A percentile compares a stretch with the other conserved stretches of the same genome.
Evolutionary conservation across 306 rosid genomes (phyloP).

Genomic region (Rosa rugosa): DNA sequence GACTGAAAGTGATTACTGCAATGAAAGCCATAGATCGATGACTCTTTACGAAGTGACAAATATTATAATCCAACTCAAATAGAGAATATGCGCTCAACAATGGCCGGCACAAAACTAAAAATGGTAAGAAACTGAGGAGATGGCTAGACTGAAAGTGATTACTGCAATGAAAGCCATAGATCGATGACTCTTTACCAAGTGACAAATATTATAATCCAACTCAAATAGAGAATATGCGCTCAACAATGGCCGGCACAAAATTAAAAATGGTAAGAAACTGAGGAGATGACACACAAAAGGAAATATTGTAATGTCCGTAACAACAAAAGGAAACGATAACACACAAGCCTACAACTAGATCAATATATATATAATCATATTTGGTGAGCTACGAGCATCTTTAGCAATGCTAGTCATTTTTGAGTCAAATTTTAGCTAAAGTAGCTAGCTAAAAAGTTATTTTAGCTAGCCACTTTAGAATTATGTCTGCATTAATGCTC

Average conservation of each 20-base stretch:
- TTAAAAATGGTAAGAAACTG: neutral
- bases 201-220: neutral
- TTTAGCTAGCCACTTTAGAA: too few relatives aligned
- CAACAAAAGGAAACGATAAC: neutral
- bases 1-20: neutral
- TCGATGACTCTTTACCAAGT: neutral
- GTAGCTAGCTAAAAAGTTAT: too few relatives aligned
- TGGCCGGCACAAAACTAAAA: neutral
- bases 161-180: conserved; percentile 25
- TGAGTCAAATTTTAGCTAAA: too few relatives aligned
- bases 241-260: conserved; percentile 1
- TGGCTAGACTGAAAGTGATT: neutral
- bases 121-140: neutral
- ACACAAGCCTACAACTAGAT: neutral
- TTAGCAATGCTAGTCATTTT: too few relatives aligned
- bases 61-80: neutral
- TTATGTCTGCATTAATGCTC: too few relatives aligned
- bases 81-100: neutral
- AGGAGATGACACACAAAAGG: neutral
- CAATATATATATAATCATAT: neutral
- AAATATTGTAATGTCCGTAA: neutral
- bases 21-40: conserved; percentile 20
- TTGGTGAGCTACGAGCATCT: neutral
- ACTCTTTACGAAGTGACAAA: neutral
- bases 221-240: neutral